A percentile compares a stretch with the other conserved stretches of the same genome.
Conservation (phyloP, 2,329 filamentous ascomycete genomes). For the Colletotrichum sp. region DNA sequence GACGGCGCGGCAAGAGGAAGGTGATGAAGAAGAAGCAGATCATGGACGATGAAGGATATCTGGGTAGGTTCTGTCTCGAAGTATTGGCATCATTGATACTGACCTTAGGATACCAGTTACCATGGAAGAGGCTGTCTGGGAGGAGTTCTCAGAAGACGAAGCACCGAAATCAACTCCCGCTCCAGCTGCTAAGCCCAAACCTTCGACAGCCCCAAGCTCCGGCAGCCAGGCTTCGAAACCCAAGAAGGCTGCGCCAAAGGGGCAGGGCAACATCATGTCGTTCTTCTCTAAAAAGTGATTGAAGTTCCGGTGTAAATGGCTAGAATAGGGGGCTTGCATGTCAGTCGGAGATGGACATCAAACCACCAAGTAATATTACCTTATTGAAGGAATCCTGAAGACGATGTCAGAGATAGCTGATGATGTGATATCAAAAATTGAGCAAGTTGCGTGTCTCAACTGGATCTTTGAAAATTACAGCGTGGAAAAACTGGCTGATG, state of each 20-base stretch:
- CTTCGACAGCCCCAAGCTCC: constrained; percentile 46
- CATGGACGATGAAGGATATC: constrained; percentile 87
- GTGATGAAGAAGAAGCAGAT: constrained; percentile 88
- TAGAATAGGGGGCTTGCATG: background rate
- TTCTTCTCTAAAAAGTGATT: constrained; percentile 84
- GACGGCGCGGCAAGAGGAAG: constrained; percentile 76
- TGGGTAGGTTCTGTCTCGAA: constrained; percentile 62
- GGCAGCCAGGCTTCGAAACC: constrained; percentile 50
- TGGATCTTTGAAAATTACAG: background rate
- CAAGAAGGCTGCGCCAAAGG: constrained; percentile 63
- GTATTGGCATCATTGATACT: background rate
- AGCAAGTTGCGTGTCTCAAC: background rate
- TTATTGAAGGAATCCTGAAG: background rate
- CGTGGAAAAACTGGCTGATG: background rate
- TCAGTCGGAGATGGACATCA: background rate
- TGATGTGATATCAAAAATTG: background rate
- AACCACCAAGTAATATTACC: background rate
- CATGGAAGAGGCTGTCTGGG: constrained; percentile 83
- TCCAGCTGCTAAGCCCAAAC: constrained; percentile 51
- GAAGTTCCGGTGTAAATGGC: background rate
- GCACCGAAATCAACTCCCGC: constrained; percentile 49
- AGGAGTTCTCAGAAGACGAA: constrained; percentile 93
- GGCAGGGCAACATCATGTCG: constrained; percentile 86
- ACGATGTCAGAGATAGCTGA: background rate
- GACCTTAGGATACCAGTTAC: constrained; percentile 65